A percentile compares a stretch with the other conserved stretches of the same genome.
Evolutionary conservation across 2,329 filamentous ascomycete genomes (phyloP).

Genomic region (Chaetomiaceae sp.): DNA sequence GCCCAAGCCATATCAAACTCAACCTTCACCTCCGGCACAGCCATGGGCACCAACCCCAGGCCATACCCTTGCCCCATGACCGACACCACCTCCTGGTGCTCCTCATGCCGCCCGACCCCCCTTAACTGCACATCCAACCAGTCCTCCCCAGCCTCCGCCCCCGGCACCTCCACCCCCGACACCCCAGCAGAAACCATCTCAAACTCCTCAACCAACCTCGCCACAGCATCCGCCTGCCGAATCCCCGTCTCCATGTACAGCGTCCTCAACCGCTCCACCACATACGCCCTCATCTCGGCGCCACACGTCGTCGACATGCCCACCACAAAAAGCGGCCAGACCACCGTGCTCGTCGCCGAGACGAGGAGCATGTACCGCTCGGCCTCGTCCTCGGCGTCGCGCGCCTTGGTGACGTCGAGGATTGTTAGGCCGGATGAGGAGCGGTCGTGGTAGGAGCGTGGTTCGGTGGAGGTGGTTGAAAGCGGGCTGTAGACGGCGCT

Average conservation of each 20-base stretch:
- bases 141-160: neutral
- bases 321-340: constrained; percentile 48
- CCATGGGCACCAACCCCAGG: constrained; percentile 9
- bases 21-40: neutral
- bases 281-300: constrained; percentile 39
- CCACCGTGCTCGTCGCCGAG: constrained; percentile 44
- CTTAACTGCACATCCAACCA: neutral
- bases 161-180: neutral
- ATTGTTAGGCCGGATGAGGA: constrained; percentile 35
- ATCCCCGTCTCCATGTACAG: constrained; percentile 44
- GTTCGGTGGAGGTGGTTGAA: neutral
- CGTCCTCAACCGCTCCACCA: constrained; percentile 41
- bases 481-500: constrained; percentile 16
- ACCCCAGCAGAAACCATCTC: constrained; percentile 17
- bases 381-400: constrained; percentile 35
- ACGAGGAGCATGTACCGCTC: constrained; percentile 46
- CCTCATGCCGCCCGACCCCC: neutral
- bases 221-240: constrained; percentile 42
- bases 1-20: constrained; percentile 16
- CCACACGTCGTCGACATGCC: constrained; percentile 45
- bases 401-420: constrained; percentile 38
- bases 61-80: constrained; percentile 7
- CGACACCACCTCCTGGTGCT: neutral
- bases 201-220: constrained; percentile 39
- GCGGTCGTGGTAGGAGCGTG: neutral